Evolutionary conservation across 208 protist species (phyloP).

Genomic region (Porcisia deanei): DNA sequence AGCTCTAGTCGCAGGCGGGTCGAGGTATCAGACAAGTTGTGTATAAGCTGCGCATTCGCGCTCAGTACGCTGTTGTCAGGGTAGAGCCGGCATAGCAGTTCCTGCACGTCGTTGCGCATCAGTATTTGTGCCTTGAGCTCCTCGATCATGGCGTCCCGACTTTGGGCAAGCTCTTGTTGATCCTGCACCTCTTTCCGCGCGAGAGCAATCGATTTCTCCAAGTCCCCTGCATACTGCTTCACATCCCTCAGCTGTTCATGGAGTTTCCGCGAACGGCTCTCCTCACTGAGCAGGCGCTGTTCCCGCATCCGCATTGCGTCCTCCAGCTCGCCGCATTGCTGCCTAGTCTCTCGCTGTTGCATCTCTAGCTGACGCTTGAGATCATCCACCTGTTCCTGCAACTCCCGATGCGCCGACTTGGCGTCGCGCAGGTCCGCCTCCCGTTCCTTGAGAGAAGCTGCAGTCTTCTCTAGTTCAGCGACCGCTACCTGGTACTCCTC

Average conservation of each 20-base stretch:
- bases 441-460: constrained; percentile 20
- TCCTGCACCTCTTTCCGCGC: constrained; percentile 18
- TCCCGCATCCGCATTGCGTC: constrained; percentile 12
- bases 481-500: constrained; percentile 46
- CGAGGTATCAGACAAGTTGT: constrained; percentile 7
- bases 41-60: constrained; percentile 34
- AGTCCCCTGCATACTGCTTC: constrained; percentile 14
- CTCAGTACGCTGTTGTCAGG: constrained; percentile 51
- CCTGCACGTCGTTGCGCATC: constrained; percentile 44
- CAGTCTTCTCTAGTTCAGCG: constrained; percentile 36
- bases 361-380: constrained; percentile 31
- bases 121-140: constrained; percentile 40
- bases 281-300: constrained; percentile 14
- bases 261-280: constrained; percentile 14
- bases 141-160: constrained; percentile 15
- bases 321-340: constrained; percentile 14
- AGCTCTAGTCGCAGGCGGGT: constrained; percentile 25
- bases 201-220: constrained; percentile 24
- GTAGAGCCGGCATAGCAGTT: constrained; percentile 54
- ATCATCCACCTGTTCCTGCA: constrained; percentile 15
- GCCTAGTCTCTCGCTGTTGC: constrained; percentile 8
- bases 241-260: constrained; percentile 15
- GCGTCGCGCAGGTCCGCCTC: constrained; percentile 39
- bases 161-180: background rate
- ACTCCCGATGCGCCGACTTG: constrained; percentile 9